Evolutionary conservation across 208 protist genomes (phyloP).

Genomic region (Trypanosomatidae sp.): DNA sequence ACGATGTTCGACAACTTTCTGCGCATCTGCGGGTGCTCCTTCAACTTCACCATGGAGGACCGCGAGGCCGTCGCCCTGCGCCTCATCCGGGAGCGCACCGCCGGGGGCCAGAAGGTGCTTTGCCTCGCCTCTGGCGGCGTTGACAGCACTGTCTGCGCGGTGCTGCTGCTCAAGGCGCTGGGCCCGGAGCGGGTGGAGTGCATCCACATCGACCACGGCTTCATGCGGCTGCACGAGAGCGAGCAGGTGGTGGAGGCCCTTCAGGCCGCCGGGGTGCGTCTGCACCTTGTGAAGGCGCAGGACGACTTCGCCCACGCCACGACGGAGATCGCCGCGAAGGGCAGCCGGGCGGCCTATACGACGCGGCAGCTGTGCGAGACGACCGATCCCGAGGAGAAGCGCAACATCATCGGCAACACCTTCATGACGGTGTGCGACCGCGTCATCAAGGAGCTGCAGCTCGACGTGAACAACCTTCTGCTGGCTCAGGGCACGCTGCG

Average conservation of each 20-base stretch:
- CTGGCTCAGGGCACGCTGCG: slow-evolving; percentile 96
- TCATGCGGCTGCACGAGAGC: slow-evolving; percentile 97
- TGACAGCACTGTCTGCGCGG: slow-evolving; percentile 97
- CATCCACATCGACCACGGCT: slow-evolving; percentile 98
- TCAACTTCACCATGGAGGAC: slow-evolving; percentile 85
- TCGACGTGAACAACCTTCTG: slow-evolving; percentile 66
- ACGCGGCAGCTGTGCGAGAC: slow-evolving; percentile 54
- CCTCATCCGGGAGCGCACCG: slow-evolving; percentile 88
- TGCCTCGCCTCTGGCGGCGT: slow-evolving; percentile 98
- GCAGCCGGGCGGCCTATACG: slow-evolving; percentile 55
- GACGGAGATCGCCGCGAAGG: slow-evolving; percentile 67
- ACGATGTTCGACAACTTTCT: slow-evolving; percentile 97
- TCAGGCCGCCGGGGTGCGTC: slow-evolving; percentile 55
- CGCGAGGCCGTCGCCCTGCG: slow-evolving; percentile 88
- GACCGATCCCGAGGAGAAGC: slow-evolving; percentile 92
- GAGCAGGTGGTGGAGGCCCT: slow-evolving; percentile 80
- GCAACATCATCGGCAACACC: slow-evolving; percentile 98
- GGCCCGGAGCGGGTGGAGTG: slow-evolving; percentile 94
- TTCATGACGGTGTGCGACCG: slow-evolving; percentile 95
- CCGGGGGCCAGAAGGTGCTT: slow-evolving; percentile 89
- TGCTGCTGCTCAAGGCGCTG: slow-evolving; percentile 95
- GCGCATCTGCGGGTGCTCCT: slow-evolving; percentile 67
- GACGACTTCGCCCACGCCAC: slow-evolving; percentile 78
- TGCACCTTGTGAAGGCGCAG: slow-evolving; percentile 72
- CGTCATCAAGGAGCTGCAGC: slow-evolving; percentile 65